Percentiles rank a stretch among this genome's conserved stretches.
Evolutionary conservation across 1,139 yeast genomes (phyloP).

Genomic region (Sugiyamaella castrensis): DNA sequence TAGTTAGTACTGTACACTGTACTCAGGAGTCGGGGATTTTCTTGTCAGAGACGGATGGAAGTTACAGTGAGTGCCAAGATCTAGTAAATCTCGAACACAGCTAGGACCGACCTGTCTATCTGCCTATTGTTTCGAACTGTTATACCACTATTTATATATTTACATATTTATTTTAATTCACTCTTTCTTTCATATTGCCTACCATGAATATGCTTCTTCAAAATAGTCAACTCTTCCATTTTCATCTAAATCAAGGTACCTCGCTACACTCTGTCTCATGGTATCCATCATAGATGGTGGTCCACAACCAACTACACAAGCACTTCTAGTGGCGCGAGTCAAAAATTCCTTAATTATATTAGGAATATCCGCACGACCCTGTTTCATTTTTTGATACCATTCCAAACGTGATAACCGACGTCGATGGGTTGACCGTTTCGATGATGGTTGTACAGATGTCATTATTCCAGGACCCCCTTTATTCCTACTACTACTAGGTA

Average conservation of each 20-base stretch:
- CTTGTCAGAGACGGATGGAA: too few species aligned
- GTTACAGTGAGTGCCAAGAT: too few species aligned
- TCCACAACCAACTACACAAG: slow-evolving; percentile 40
- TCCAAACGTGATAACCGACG: slow-evolving; percentile 8
- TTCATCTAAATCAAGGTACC: slow-evolving; percentile 30
- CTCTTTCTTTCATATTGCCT: not conserved
- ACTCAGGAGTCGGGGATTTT: too few species aligned
- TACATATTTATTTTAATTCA: too few species aligned
- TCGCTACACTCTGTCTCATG: slow-evolving; percentile 30
- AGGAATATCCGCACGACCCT: slow-evolving; percentile 30
- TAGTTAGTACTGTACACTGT: too few species aligned
- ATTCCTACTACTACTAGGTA: not conserved
- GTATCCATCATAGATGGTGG: slow-evolving; percentile 41
- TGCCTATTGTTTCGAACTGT: too few species aligned
- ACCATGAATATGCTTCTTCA: slow-evolving; percentile 42
- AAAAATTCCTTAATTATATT: slow-evolving; percentile 28
- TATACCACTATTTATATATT: too few species aligned
- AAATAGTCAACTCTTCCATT: slow-evolving; percentile 39
- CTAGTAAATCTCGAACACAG: too few species aligned
- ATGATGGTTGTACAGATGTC: not conserved
- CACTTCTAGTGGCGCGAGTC: slow-evolving; percentile 31
- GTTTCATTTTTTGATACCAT: slow-evolving; percentile 21
- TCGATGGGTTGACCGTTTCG: not conserved
- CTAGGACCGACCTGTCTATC: too few species aligned
- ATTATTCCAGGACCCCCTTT: slow-evolving; percentile 9